Evolutionary conservation across 2,329 filamentous ascomycete genomes (phyloP).

Genomic region (Trichoderma semiorbis): DNA sequence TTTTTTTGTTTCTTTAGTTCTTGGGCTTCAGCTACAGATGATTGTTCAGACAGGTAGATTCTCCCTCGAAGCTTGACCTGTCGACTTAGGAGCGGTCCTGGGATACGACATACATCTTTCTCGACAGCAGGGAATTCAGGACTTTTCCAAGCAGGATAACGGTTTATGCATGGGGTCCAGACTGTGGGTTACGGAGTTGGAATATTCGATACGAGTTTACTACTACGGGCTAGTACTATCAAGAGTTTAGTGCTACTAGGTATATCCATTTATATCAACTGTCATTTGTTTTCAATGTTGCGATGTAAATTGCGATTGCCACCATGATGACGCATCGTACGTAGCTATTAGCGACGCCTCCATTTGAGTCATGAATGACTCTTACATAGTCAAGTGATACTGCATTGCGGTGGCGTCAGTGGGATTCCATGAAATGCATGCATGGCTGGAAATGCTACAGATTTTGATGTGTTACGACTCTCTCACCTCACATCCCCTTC

Average conservation of each 20-base stretch:
- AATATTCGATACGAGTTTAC: constrained; percentile 1
- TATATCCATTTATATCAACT: background rate
- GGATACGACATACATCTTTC: constrained; percentile 10
- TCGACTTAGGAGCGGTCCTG: constrained; percentile 23
- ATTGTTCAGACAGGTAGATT: constrained; percentile 23
- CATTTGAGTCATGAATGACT: background rate
- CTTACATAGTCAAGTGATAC: background rate
- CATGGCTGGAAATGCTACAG: background rate
- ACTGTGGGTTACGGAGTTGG: constrained; percentile 13
- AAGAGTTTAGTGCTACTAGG: background rate
- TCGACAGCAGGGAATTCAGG: constrained; percentile 14
- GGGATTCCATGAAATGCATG: background rate
- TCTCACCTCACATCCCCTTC: background rate
- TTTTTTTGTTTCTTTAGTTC: constrained; percentile 4
- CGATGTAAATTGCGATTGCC: background rate
- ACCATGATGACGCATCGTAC: background rate
- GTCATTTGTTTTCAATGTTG: background rate
- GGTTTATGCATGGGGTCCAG: constrained; percentile 24
- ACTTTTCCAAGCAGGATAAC: constrained; percentile 24
- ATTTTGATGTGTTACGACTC: background rate
- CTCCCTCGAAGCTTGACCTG: constrained; percentile 19
- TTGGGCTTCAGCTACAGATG: constrained; percentile 9
- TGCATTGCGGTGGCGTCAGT: background rate
- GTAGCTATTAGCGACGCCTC: background rate
- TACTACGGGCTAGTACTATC: background rate